These are phyloP conservation scores for Hypoxylon lenormandii DNA, from an alignment of 495 filamentous ascomycete species.

Conservation along the genomic window DNA sequence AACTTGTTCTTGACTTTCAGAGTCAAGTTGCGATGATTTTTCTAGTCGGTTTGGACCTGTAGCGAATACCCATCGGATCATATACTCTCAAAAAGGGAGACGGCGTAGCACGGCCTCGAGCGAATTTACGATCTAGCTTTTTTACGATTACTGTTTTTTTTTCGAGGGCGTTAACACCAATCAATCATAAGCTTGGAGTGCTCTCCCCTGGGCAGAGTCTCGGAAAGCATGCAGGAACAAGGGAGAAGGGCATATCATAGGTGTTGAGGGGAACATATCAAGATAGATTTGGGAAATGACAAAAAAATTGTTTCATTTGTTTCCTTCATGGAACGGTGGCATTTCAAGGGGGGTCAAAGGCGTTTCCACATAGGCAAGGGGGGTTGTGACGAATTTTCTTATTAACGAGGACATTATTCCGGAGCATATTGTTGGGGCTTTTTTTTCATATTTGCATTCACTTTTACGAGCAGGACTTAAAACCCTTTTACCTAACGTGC, in stretches of 20 bases:
- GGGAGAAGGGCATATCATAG: constrained; percentile 47
- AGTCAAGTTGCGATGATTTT: constrained; percentile 41
- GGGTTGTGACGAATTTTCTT: constrained; percentile 42
- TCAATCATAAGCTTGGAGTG: constrained; percentile 14
- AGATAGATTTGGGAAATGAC: constrained; percentile 53
- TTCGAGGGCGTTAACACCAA: constrained; percentile 35
- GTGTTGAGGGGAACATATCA: constrained; percentile 47
- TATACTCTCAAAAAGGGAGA: constrained; percentile 38
- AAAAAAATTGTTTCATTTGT: constrained; percentile 46
- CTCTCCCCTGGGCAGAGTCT: constrained; percentile 27
- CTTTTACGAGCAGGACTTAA: constrained; percentile 44
- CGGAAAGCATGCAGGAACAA: constrained; percentile 15
- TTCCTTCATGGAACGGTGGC: constrained; percentile 31
- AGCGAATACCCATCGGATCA: constrained; percentile 47
- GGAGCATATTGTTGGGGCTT: constrained; percentile 40
- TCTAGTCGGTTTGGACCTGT: constrained; percentile 36
- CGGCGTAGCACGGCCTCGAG: constrained; percentile 39
- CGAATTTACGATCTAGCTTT: constrained; percentile 40
- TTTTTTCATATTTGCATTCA: constrained; percentile 41
- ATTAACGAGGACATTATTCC: constrained; percentile 37
- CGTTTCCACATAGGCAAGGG: constrained; percentile 17
- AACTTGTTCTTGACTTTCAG: constrained; percentile 38
- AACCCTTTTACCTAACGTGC: constrained; percentile 26
- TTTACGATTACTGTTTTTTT: constrained; percentile 2
- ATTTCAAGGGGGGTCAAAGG: constrained; percentile 28